phyloP scores from a whole-genome alignment of 768 basidiomycete genomes.

The Scleroderma bovista region DNA sequence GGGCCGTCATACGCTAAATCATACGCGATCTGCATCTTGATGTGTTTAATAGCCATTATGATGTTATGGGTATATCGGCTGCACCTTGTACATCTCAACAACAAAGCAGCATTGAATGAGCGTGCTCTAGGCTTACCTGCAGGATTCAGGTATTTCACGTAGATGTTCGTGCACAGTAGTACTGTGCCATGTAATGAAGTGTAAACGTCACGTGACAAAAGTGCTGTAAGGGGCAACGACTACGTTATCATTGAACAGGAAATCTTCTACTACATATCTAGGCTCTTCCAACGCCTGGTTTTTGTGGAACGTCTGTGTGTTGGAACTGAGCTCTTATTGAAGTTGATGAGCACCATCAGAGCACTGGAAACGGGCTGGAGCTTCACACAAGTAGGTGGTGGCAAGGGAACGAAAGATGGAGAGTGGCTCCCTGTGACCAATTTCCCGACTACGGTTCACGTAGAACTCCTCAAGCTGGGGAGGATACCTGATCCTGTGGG shows the following conservation, averaged over 20 bases:
- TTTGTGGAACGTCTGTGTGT: too few relatives aligned
- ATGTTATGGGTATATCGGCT: slow-evolving; percentile 44
- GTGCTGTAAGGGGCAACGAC: too few relatives aligned
- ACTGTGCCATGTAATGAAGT: too few relatives aligned
- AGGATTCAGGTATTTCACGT: slow-evolving; percentile 44
- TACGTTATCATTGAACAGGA: too few relatives aligned
- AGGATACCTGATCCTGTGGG: slow-evolving; percentile 81
- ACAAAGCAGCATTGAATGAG: slow-evolving; percentile 33
- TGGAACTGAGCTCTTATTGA: too few relatives aligned
- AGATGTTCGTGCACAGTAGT: slow-evolving; percentile 4
- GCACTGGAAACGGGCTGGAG: slow-evolving; percentile 47
- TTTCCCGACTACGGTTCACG: slow-evolving; percentile 85
- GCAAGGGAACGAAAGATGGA: slow-evolving; percentile 48
- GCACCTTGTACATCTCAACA: slow-evolving; percentile 38
- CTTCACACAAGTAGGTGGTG: slow-evolving; percentile 64
- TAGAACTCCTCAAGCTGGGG: slow-evolving; percentile 68
- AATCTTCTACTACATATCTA: too few relatives aligned
- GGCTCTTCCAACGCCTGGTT: too few relatives aligned
- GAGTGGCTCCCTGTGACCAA: slow-evolving; percentile 62
- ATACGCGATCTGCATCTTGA: slow-evolving; percentile 68
- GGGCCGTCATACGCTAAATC: slow-evolving; percentile 64
- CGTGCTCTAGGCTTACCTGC: slow-evolving; percentile 27
- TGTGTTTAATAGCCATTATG: slow-evolving; percentile 42
- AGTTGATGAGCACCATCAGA: slow-evolving; percentile 21
- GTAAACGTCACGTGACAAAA: too few relatives aligned